Evolutionary conservation across 805 yeast species (phyloP), one percentile per base, ranked within the genome.

Genomic region (Kodamaea lidongshanica): DNA sequence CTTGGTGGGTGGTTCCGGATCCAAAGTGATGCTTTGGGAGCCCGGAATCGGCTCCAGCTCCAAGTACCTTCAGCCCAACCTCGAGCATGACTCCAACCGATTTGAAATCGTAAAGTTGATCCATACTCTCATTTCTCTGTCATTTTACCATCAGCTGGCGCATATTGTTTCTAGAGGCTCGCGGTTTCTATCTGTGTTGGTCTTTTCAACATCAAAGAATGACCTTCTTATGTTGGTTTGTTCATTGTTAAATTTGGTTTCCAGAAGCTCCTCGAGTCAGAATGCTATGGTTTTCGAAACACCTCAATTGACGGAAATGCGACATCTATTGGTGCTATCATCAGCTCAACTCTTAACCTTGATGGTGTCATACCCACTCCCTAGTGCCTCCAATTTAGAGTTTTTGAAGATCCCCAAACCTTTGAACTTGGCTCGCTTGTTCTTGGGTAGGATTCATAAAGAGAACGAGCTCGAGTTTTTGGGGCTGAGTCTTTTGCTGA

Each of bases 21-120:
- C 18, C 4, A 18, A 19, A 19, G 5, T 16, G 19, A 27, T 12
- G 34, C 49, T 13, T 52, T 87, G 96, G 95, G 94, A 83, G 43
- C 74, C 81, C 3, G 96, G 95, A 5, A 67, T 87, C 18, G 88
- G 85, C 2, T 56, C 70, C 1, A 56, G 60, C 13, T 34, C 51
- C 4, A 50, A 43, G 30, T 52, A 45, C 33, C 30, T 12, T 5
- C 28, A 46, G 3, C 54, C 61, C 1, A 53, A 58, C 25, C 30
- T 49, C 6, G 33, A 51, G 3, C 46, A 74, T 23, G 88, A 82
- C 41, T 50, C 74, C 15, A 76, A 82, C 47, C 69, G 94, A 43
- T 56, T 77, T 4, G 94, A 83, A 45, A 58, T 83, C 2, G 42
- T 89, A 21, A 61, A 79, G 27, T 57, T 86, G 6, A 33, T 89